Evolutionary conservation across 2,329 filamentous ascomycete species (phyloP), one percentile per base, ranked within the genome.

Genomic region (Cercospora sp.): DNA sequence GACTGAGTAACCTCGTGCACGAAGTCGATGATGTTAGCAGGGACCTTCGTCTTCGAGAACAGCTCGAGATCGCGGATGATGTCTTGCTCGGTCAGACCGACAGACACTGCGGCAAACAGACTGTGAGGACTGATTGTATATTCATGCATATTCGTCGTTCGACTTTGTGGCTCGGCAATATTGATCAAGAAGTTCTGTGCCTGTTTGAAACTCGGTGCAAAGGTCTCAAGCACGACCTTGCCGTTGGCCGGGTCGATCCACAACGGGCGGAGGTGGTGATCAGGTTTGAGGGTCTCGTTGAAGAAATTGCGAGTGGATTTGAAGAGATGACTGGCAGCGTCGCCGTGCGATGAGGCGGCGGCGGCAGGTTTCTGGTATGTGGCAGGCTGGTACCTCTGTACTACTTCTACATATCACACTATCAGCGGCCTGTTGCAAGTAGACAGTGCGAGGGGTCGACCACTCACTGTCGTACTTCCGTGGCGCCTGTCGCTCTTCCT

Each of bases 181-280:
- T 95, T 97, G 75, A 96, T 97, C 68, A 99, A 84, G 78, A 99
- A 97, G 78, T 97, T 93, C 78, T 97, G 93, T 0, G 93, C 94
- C 76, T 94, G 90, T 66, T 90, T 87, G 66, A 94, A 93, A 66
- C 95, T 84, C 2, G 94, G 91, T 63, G 92, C 94, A 82, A 97
- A 98, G 74, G 93, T 97, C 83, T 99, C 94, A 53, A 98, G 85
- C 31, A 96, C 95, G 77, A 98, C 95, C 71, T 90, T 89, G 40
- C 92, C 93, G 77, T 91, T 92, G 58, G 90, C 84, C 2, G 93
- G 92, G 78, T 97, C 93, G 73, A 99, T 95, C 92, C 93, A 98
- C 68, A 98, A 85, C 16, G 95, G 95, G 16, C 95, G 90, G 76
- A 94, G 93, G 71, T 90, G 88, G 82, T 97, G 93, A 79, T 98